Base-by-base conservation (phyloP, 768 basidiomycete species). In the Boletus bicolor region DNA sequence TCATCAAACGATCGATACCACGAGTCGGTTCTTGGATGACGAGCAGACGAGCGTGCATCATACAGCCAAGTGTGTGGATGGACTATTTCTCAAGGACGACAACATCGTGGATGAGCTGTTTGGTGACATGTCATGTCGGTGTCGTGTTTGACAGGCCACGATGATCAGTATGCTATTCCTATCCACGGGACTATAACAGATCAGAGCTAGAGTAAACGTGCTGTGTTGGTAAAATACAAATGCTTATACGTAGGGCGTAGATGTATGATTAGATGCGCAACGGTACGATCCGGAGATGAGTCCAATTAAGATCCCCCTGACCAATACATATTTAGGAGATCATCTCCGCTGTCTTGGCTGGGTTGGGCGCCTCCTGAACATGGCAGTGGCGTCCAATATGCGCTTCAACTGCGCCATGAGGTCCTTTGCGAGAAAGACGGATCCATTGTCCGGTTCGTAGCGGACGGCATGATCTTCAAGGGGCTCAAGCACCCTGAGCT, bases 361-460 rank as follows among this genome's bases (percentile, higher is more conserved):
- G 4, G 19, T 50, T 0, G 45, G 50, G 7, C 54, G 56, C 39
- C 49, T 61, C 37, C 58, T 58, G 11, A 60, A 17, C 57, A 59
- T 56, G 38, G 62, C 55, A 21, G 60, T 41, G 38, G 70, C 59
- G 38, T 74, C 62, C 53, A 73, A 32, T 15, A 72, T 68, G 28
- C 67, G 61, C 39, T 61, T 68, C 2, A 72, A 39, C 49, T 59
- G 68, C 7, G 50, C 53, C 64, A 73, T 63, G 28, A 68, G 66
- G 35, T 82, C 75, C 52, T 76, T 79, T 9, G 83, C 81, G 24
- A 86, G 72, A 58, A 84, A 85, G 12, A 84, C 82, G 5, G 79
- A 81, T 53, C 77, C 83, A 45, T 69, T 82, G 51, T 84, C 83
- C 57, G 81, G 78, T 54, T 86, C 83, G 54, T 84, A 84, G 11